These are phyloP conservation scores for Tulasnella calospora DNA, from an alignment of 768 basidiomycete genomes.

Conservation along the genomic window DNA sequence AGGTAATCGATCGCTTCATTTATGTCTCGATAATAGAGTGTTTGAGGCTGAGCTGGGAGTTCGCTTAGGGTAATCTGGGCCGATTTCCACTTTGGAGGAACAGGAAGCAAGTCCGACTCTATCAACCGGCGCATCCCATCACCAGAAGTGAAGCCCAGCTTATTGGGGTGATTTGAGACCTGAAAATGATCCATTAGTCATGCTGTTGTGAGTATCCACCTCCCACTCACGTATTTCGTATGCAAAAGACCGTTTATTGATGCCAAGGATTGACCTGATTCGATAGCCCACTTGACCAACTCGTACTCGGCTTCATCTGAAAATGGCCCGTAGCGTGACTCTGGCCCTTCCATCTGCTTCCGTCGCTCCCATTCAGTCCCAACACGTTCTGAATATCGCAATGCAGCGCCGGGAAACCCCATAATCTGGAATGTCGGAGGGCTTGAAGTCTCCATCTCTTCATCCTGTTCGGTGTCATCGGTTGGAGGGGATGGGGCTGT, in stretches of 20 bases:
- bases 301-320: not conserved
- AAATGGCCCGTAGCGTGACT: not conserved
- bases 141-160: not conserved
- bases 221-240: not conserved
- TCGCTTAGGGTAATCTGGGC: not conserved
- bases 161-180: not conserved
- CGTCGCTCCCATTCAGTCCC: too few species aligned
- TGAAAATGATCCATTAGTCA: not conserved
- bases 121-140: not conserved
- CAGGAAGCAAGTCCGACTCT: not conserved
- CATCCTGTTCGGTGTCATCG: too few species aligned
- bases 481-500: too few species aligned
- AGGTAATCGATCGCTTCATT: too few species aligned
- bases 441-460: too few species aligned
- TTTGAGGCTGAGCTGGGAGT: not conserved
- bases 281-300: not conserved
- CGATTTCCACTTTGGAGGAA: not conserved
- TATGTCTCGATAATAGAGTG: conserved; percentile 9
- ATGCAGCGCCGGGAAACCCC: too few species aligned
- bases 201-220: not conserved
- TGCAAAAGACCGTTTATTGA: not conserved
- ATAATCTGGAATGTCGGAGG: too few species aligned
- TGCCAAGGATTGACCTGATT: not conserved
- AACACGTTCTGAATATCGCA: too few species aligned
- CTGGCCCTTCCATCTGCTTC: not conserved